Percentiles rank a stretch among this genome's conserved stretches.
These are phyloP conservation scores for Exophiala sp. DNA, from an alignment of 2,329 filamentous ascomycete genomes.

Conservation along the genomic window DNA sequence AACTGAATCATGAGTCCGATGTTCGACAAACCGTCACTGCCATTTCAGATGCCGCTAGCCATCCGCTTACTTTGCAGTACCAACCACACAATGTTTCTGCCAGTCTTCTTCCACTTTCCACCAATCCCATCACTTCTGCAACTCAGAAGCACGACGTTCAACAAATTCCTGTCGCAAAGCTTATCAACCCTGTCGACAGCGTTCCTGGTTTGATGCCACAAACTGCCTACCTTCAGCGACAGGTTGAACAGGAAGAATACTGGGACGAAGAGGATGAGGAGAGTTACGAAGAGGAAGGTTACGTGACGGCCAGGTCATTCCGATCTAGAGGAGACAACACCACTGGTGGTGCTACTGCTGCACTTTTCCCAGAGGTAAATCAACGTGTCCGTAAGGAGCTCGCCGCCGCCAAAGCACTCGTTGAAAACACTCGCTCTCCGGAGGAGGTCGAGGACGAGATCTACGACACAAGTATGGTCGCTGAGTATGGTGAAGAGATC, in stretches of 20 bases:
- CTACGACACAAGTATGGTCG: slow-evolving; percentile 96
- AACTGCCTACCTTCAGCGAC: slow-evolving; percentile 23
- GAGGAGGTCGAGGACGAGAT: slow-evolving; percentile 84
- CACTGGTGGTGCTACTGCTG: slow-evolving; percentile 58
- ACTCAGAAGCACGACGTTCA: slow-evolving; percentile 8
- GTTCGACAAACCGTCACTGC: slow-evolving; percentile 4
- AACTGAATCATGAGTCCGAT: slow-evolving; percentile 8
- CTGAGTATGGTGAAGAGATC: slow-evolving; percentile 94
- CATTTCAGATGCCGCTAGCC: slow-evolving; percentile 10
- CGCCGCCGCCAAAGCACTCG: slow-evolving; percentile 61
- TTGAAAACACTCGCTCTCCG: slow-evolving; percentile 61
- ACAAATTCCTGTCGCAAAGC: slow-evolving; percentile 19
- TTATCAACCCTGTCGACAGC: slow-evolving; percentile 14
- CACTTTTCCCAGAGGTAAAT: slow-evolving; percentile 71
- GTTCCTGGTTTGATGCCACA: slow-evolving; percentile 21
- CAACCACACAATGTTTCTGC: slow-evolving; percentile 1
- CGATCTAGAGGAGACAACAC: slow-evolving; percentile 73
- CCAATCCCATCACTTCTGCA: neutral
- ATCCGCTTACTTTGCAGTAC: slow-evolving; percentile 2
- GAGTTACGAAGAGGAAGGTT: slow-evolving; percentile 66
- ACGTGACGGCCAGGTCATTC: slow-evolving; percentile 73
- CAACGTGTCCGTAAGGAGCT: slow-evolving; percentile 70
- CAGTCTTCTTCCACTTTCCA: neutral
- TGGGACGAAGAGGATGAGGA: slow-evolving; percentile 71
- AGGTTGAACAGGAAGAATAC: slow-evolving; percentile 63